A percentile compares a stretch with the other conserved stretches of the same genome.
Evolutionary conservation across 2,329 filamentous ascomycete genomes (phyloP).

Genomic region (Tolypocladium paradoxum): DNA sequence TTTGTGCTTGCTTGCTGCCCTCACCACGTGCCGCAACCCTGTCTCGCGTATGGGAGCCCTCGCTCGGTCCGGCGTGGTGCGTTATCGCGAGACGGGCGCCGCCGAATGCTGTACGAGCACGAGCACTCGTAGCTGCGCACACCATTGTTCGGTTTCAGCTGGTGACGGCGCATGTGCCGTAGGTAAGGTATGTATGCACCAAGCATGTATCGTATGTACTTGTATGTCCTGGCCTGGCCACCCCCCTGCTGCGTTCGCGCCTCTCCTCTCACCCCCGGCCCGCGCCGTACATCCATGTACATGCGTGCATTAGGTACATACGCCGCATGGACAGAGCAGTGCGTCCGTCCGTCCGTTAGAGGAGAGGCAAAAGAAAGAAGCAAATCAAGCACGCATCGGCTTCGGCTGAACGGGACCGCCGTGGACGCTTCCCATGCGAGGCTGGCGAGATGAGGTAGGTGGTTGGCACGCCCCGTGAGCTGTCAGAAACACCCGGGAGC

Average conservation of each 20-base stretch:
- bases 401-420: background rate
- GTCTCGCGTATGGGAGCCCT: background rate
- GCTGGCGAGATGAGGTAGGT: background rate
- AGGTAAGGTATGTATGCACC: too few species aligned
- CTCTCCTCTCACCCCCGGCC: background rate
- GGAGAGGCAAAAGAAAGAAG: background rate
- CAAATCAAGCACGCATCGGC: background rate
- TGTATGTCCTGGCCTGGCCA: too few species aligned
- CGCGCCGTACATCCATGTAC: background rate
- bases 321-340: background rate
- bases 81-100: background rate
- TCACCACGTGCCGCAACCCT: background rate
- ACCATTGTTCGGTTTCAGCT: background rate
- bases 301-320: background rate
- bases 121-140: background rate
- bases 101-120: background rate
- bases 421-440: background rate
- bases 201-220: too few species aligned
- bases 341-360: too few species aligned
- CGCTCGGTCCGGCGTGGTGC: background rate
- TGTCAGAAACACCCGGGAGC: slow-evolving; percentile 3
- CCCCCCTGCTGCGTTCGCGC: background rate
- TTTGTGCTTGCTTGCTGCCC: background rate
- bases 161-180: background rate
- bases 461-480: background rate